Percentiles rank a stretch among this genome's conserved stretches.
Conservation (phyloP, 2,329 filamentous ascomycete species). For the Fusarium liriodendri region DNA sequence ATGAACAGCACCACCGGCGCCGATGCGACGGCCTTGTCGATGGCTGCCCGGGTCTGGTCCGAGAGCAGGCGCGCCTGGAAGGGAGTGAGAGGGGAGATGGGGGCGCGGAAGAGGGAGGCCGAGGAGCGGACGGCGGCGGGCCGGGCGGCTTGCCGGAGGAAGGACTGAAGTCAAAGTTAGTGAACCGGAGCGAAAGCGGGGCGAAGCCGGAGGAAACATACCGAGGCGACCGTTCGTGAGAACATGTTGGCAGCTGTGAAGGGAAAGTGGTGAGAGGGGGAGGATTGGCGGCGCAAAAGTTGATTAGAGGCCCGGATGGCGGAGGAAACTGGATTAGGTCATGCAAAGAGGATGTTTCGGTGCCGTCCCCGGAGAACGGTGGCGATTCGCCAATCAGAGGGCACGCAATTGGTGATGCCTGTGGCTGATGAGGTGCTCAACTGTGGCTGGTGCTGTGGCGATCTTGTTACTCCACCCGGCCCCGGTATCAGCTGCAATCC, state of each 20-base stretch:
- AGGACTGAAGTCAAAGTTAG: conserved; percentile 42
- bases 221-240: conserved; percentile 43
- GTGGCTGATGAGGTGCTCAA: conserved; percentile 1
- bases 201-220: not conserved
- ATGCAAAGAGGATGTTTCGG: conserved; percentile 42
- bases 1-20: conserved; percentile 98
- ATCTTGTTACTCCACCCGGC: conserved; percentile 10
- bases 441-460: conserved; percentile 12
- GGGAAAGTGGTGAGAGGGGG: conserved; percentile 17
- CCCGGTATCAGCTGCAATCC: not conserved
- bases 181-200: not conserved
- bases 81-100: conserved; percentile 42
- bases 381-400: conserved; percentile 39
- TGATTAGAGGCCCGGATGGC: conserved; percentile 11
- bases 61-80: conserved; percentile 78
- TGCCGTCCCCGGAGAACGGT: conserved; percentile 29
- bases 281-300: conserved; percentile 3
- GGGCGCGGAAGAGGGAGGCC: conserved; percentile 39
- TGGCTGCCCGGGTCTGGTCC: conserved; percentile 80
- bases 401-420: conserved; percentile 20
- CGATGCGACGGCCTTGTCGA: conserved; percentile 88
- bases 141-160: conserved; percentile 53
- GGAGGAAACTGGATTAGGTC: conserved; percentile 34
- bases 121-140: conserved; percentile 46
- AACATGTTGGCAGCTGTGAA: conserved; percentile 39